Percentiles rank a stretch among this genome's conserved stretches.
Conservation (phyloP, 1,284 basidiomycete species). For the Cutaneotrichosporon arboriforme region DNA sequence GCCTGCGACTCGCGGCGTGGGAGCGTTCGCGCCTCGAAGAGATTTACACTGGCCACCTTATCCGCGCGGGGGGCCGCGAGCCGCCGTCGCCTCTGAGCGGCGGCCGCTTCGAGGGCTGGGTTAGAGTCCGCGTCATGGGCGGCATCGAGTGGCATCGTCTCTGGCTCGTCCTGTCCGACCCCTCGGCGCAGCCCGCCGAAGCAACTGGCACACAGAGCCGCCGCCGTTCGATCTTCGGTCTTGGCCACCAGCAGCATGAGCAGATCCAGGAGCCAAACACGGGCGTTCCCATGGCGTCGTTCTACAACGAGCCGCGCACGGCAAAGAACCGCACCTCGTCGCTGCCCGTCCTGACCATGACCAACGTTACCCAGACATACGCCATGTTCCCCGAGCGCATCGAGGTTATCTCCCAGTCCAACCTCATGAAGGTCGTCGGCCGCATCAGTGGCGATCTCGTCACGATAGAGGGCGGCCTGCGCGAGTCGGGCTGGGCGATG, state of each 20-base stretch:
- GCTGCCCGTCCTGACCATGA: constrained; percentile 40
- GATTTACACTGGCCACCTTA: constrained; percentile 92
- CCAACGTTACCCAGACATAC: constrained; percentile 53
- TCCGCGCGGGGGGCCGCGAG: constrained; percentile 65
- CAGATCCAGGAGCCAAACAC: constrained; percentile 49
- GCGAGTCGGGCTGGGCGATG: constrained; percentile 72
- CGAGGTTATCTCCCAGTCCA: constrained; percentile 79
- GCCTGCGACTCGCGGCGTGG: constrained; percentile 85
- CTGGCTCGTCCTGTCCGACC: constrained; percentile 68
- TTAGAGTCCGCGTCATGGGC: constrained; percentile 82
- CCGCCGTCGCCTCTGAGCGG: constrained; percentile 61
- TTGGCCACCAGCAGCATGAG: constrained; percentile 52
- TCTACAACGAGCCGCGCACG: constrained; percentile 42
- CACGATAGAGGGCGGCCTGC: constrained; percentile 49
- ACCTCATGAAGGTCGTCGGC: constrained; percentile 82
- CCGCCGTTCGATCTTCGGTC: constrained; percentile 42
- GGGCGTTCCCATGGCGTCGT: constrained; percentile 42
- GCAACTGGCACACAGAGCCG: constrained; percentile 21
- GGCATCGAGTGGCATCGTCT: constrained; percentile 93
- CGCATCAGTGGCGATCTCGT: constrained; percentile 68
- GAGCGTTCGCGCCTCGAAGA: constrained; percentile 93
- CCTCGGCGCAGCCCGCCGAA: constrained; percentile 40
- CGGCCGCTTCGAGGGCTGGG: constrained; percentile 83
- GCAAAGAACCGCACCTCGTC: constrained; percentile 37
- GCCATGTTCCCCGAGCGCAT: constrained; percentile 92